Conservation (phyloP, 2,329 filamentous ascomycete genomes). For the Xylariaceae sp. region DNA sequence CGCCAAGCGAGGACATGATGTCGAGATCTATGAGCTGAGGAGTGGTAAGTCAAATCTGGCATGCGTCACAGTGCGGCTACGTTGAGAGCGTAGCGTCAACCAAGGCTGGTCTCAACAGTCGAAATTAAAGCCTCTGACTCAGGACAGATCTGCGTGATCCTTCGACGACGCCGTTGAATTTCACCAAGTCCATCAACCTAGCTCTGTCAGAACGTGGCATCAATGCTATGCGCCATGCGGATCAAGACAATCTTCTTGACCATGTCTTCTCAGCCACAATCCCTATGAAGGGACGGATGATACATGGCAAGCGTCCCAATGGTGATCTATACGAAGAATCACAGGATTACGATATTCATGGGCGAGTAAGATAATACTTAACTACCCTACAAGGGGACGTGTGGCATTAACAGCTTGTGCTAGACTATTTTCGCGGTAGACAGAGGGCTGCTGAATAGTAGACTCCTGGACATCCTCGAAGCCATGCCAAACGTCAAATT, state of each 20-base stretch:
- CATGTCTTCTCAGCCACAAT: constrained; percentile 74
- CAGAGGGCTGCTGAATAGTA: constrained; percentile 75
- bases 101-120: too few species aligned
- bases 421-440: constrained; percentile 85
- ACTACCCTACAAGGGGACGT: too few species aligned
- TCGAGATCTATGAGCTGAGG: constrained; percentile 91
- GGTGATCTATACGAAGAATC: constrained; percentile 69
- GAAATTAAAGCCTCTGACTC: constrained; percentile 4
- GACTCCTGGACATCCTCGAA: constrained; percentile 78
- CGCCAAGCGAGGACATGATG: constrained; percentile 78
- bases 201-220: constrained; percentile 92
- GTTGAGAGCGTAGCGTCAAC: background rate
- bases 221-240: constrained; percentile 73
- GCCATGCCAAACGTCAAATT: constrained; percentile 83
- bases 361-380: constrained; percentile 55
- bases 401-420: constrained; percentile 3
- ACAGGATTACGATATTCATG: constrained; percentile 89
- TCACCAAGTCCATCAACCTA: constrained; percentile 97
- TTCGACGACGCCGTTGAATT: constrained; percentile 80
- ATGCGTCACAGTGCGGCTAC: constrained; percentile 1
- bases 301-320: constrained; percentile 65
- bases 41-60: constrained; percentile 59
- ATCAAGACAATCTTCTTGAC: constrained; percentile 63
- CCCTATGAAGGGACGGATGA: constrained; percentile 95
- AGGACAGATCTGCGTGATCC: constrained; percentile 77